A percentile compares a stretch with the other conserved stretches of the same genome.
These are phyloP conservation scores for Lunasporangiospora selenospora DNA, from an alignment of 192 early-diverging fungal genomes.

Conservation along the genomic window DNA sequence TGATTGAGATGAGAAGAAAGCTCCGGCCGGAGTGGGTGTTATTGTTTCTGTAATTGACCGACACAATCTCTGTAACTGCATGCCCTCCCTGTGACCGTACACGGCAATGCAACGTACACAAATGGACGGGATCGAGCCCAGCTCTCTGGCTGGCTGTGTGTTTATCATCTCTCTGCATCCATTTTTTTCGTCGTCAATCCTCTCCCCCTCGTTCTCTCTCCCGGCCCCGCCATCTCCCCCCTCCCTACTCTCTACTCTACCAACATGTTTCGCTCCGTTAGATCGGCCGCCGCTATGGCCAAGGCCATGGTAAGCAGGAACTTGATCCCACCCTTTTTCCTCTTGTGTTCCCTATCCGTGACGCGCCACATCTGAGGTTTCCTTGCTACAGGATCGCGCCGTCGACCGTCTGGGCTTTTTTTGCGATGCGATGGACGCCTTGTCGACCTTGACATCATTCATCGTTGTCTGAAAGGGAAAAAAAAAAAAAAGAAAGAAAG, in stretches of 20 bases:
- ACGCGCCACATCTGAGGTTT: no score
- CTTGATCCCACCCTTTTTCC: no score
- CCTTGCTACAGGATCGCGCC: no score
- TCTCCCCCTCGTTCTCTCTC: not conserved
- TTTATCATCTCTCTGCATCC: no score
- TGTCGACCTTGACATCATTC: no score
- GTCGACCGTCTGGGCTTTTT: no score
- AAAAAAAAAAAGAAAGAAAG: no score
- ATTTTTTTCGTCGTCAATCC: not conserved
- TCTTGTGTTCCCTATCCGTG: no score
- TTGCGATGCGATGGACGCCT: no score
- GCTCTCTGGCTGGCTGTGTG: no score
- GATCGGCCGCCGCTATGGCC: constrained; percentile 30
- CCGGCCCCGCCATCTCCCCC: constrained; percentile 1
- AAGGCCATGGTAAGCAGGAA: constrained; percentile 33
- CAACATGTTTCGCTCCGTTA: constrained; percentile 37
- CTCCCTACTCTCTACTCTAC: constrained; percentile 10
- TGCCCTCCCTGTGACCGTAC: not conserved
- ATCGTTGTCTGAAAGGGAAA: no score
- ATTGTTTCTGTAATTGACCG: not conserved
- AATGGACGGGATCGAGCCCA: no score
- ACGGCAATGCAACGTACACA: not conserved
- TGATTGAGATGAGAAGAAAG: not conserved
- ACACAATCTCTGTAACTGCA: not conserved
- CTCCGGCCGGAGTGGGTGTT: not conserved